Percentiles rank a stretch among this genome's conserved stretches.
These are phyloP conservation scores for Pleurotus eryngii DNA, from an alignment of 768 basidiomycete genomes.

Conservation along the genomic window DNA sequence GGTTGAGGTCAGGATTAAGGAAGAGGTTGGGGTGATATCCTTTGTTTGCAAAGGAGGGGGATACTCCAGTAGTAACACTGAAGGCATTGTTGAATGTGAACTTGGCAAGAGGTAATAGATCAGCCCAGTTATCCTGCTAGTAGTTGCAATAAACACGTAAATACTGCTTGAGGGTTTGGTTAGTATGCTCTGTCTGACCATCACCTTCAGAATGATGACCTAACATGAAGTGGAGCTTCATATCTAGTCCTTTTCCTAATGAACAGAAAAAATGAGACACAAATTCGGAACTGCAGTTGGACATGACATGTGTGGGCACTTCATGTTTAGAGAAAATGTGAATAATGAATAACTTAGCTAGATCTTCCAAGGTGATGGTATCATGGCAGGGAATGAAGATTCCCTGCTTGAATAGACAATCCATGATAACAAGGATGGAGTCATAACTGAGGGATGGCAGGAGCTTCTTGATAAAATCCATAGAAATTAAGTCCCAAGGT, in stretches of 20 bases:
- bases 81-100: conserved; percentile 29
- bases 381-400: conserved; percentile 13
- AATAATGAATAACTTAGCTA: too few species aligned
- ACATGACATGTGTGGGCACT: too few species aligned
- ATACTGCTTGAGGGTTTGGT: background rate
- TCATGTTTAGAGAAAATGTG: too few species aligned
- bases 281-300: too few species aligned
- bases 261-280: too few species aligned
- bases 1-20: too few species aligned
- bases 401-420: conserved; percentile 16
- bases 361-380: background rate
- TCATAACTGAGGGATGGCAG: conserved; percentile 26
- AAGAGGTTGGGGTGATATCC: conserved; percentile 21
- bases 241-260: too few species aligned
- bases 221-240: too few species aligned
- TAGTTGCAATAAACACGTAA: conserved; percentile 18
- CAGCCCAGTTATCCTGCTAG: conserved; percentile 25
- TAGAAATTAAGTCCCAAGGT: conserved; percentile 9
- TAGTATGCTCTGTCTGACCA: too few species aligned
- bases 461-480: conserved; percentile 33
- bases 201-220: too few species aligned
- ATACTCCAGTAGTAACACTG: conserved; percentile 21
- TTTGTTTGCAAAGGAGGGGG: conserved; percentile 29
- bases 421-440: conserved; percentile 29
- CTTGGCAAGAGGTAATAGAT: conserved; percentile 21